phyloP scores from a whole-genome alignment of 495 filamentous ascomycete genomes.

The Aeminium ludgeri region DNA sequence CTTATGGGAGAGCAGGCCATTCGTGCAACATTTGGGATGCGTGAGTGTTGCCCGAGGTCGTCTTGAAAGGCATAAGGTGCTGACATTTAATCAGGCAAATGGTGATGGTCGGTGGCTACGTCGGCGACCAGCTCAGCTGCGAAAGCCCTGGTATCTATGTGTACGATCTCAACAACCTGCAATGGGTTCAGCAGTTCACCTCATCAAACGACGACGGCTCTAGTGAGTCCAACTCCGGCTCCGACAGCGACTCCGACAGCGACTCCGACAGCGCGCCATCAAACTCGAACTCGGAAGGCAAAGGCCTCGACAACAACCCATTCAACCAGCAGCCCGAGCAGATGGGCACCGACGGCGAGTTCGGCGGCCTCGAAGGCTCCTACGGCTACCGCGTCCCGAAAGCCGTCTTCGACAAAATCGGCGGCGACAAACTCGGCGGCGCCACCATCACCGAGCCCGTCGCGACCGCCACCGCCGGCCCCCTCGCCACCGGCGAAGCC shows the following conservation, averaged over 20 bases:
- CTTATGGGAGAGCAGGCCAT: constrained; percentile 49
- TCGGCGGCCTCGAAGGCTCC: constrained; percentile 34
- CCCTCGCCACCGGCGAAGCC: constrained; percentile 47
- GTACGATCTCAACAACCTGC: constrained; percentile 43
- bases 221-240: neutral
- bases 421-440: constrained; percentile 41
- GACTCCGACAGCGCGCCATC: neutral
- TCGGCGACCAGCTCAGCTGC: constrained; percentile 41
- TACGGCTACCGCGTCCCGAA: constrained; percentile 49
- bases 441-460: constrained; percentile 52
- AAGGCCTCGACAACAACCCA: constrained; percentile 18
- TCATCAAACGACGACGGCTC: constrained; percentile 25
- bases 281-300: constrained; percentile 4
- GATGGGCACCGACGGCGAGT: constrained; percentile 21
- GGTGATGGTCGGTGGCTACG: constrained; percentile 55
- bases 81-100: too few species aligned
- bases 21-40: constrained; percentile 41
- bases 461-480: constrained; percentile 45
- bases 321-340: constrained; percentile 31
- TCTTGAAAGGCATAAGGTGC: neutral
- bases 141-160: constrained; percentile 54
- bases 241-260: neutral
- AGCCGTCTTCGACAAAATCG: constrained; percentile 43
- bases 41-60: too few species aligned
- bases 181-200: constrained; percentile 45